Base-by-base conservation (phyloP, 2,329 filamentous ascomycete species). In the Raffaelea ambrosiae region DNA sequence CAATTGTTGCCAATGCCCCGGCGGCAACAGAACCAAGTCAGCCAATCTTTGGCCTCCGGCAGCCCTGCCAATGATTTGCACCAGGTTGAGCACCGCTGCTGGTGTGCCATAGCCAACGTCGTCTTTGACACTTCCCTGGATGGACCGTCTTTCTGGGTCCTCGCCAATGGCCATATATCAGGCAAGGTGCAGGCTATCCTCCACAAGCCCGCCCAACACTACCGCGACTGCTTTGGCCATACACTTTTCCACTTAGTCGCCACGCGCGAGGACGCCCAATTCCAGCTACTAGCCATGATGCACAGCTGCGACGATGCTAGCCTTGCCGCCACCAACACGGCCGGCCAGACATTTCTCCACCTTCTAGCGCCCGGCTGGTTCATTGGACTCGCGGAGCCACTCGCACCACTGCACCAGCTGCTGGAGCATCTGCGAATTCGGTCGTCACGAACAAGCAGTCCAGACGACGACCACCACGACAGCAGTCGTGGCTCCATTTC, bases 281-380 rank as follows among this genome's bases (percentile, higher is more conserved):
- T 62, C 2, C 22, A 58, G 8, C 58, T 72, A 2, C 50, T 61
- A 18, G 44, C 55, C 22, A 50, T 61, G 50, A 51, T 60, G 3
- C 44, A 54, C 13, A 49, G 50, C 31, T 46, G 53, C 19, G 53
- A 54, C 36, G 48, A 57, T 3, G 53, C 63, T 14, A 47, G 51
- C 4, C 47, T 55, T 11, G 36, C 46, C 11, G 58, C 60, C 3
- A 51, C 67, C 22, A 76, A 76, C 53, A 67, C 62, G 5, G 69
- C 66, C 2, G 66, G 66, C 2, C 73, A 76, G 57, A 75, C 70
- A 0, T 73, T 76, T 29, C 58, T 77, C 21, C 69, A 76, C 41
- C 60, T 73, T 1, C 55, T 75, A 11, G 57, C 62, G 5, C 55
- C 53, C 1, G 50, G 50, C 3, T 70, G 68, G 63, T 58, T 73